phyloP scores from a whole-genome alignment of 2,329 filamentous ascomycete species.

The Cryphonectria radicalis region DNA sequence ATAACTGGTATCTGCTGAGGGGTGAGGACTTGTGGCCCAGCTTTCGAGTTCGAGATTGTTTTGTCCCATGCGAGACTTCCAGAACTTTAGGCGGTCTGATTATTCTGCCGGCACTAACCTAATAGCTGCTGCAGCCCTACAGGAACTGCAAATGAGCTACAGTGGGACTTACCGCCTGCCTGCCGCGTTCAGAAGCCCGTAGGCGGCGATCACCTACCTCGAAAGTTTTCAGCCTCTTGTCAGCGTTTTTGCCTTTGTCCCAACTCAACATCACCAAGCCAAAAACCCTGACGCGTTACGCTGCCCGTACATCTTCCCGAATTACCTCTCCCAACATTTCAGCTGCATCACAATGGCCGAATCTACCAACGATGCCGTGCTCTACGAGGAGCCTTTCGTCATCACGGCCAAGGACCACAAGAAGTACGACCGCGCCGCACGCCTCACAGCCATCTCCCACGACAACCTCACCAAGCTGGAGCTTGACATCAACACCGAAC shows the following conservation, averaged over 20 bases:
- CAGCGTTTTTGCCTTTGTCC: not conserved
- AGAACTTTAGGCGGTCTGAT: conserved; percentile 25
- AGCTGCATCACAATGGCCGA: conserved; percentile 44
- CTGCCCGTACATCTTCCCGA: conserved; percentile 1
- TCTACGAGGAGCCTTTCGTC: conserved; percentile 92
- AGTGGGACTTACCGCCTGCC: not conserved
- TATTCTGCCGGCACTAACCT: conserved; percentile 12
- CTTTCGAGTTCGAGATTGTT: not conserved
- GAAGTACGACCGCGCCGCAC: conserved; percentile 95
- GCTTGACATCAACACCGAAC: conserved; percentile 92
- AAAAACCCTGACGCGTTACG: conserved; percentile 8
- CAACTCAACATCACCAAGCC: conserved; percentile 7
- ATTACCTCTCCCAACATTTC: not conserved
- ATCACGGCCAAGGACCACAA: conserved; percentile 77
- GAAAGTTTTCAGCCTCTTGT: conserved; percentile 10
- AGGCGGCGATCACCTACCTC: not conserved
- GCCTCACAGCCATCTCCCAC: conserved; percentile 75
- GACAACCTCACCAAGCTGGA: conserved; percentile 77
- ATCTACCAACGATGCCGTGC: conserved; percentile 80
- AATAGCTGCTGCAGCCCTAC: not conserved
- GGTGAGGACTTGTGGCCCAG: not conserved
- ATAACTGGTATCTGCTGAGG: not conserved
- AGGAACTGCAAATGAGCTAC: not conserved
- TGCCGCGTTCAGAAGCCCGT: not conserved
- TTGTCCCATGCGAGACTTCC: not conserved